Base-by-base conservation (phyloP, 2,329 filamentous ascomycete genomes). In the Fusarium nodosum region DNA sequence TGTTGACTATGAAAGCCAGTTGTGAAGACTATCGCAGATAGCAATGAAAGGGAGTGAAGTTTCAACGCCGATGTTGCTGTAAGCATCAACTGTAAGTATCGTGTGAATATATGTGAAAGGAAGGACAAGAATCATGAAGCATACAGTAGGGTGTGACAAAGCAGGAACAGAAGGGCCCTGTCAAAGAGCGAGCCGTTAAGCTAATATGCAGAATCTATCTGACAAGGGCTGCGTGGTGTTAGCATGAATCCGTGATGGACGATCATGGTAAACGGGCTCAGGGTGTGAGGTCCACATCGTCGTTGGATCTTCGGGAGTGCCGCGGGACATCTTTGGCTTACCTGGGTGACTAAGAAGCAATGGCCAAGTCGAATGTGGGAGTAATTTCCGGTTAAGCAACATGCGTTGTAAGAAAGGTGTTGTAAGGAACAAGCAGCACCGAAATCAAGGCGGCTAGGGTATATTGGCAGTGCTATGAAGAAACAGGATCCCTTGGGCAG, bases 81-180 rank as follows among this genome's bases (percentile, higher is more conserved):
- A 46, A 30, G 60, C 50, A 66, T 69, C 54, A 46, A 60, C 60
- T 72, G 69, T 75, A 69, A 76, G 70, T 71, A 60, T 68, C 24
- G 58, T 54, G 66, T 68, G 64, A 68, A 60, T 57, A 57, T 73
- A 57, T 60, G 41, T 58, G 62, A 70, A 68, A 66, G 63, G 69
- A 70, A 68, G 59, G 58, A 64, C 59, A 65, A 65, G 70, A 64
- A 64, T 64, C 60, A 74, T 74, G 64, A 73, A 70, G 75, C 85
- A 78, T 85, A 88, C 86, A 86, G 76, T 74, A 85, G 82, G 75
- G 82, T 78, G 74, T 86, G 84, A 74, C 77, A 81, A 67, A 79
- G 74, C 86, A 83, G 87, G 87, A 79, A 76, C 64, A 72, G 58
- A 64, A 42, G 56, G 55, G 57, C 51, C 55, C 62, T 59, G 42